Evolutionary conservation across 306 rosid genomes (phyloP).

Genomic region (Hippophae rhamnoides): DNA sequence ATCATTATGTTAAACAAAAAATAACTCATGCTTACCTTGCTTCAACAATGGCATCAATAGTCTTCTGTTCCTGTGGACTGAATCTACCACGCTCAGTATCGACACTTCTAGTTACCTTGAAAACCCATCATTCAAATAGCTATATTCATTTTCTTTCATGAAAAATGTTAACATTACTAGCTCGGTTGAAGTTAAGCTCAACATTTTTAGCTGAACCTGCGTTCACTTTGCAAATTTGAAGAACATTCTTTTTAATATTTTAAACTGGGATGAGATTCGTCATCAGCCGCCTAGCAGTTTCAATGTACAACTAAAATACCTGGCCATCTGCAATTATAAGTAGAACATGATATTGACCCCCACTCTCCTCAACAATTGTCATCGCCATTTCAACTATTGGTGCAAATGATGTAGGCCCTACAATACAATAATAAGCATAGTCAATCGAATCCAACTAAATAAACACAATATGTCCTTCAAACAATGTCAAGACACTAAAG

Average conservation of each 20-base stretch:
- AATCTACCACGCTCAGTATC: constrained; percentile 64
- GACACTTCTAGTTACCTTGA: constrained; percentile 86
- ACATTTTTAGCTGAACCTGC: too few species aligned
- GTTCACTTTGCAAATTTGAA: too few species aligned
- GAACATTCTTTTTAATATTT: too few species aligned
- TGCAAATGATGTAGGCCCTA: constrained; percentile 96
- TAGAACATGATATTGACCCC: constrained; percentile 69
- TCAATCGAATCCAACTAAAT: not conserved
- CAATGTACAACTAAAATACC: constrained; percentile 38
- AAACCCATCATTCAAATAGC: not conserved
- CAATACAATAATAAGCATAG: constrained; percentile 14
- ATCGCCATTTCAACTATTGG: constrained; percentile 88
- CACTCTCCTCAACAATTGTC: constrained; percentile 88
- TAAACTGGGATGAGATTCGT: too few species aligned
- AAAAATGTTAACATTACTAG: too few species aligned
- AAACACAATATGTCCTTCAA: constrained; percentile 8
- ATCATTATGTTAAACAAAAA: not conserved
- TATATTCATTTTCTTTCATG: too few species aligned
- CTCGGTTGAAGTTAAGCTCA: too few species aligned
- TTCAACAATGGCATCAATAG: constrained; percentile 83
- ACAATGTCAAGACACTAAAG: constrained; percentile 3
- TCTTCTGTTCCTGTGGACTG: constrained; percentile 88
- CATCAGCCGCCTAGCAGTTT: too few species aligned
- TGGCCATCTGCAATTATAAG: constrained; percentile 87
- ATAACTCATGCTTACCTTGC: constrained; percentile 55